These are phyloP conservation scores for Candida boidinii DNA, from an alignment of 805 yeast species.

Conservation along the genomic window DNA sequence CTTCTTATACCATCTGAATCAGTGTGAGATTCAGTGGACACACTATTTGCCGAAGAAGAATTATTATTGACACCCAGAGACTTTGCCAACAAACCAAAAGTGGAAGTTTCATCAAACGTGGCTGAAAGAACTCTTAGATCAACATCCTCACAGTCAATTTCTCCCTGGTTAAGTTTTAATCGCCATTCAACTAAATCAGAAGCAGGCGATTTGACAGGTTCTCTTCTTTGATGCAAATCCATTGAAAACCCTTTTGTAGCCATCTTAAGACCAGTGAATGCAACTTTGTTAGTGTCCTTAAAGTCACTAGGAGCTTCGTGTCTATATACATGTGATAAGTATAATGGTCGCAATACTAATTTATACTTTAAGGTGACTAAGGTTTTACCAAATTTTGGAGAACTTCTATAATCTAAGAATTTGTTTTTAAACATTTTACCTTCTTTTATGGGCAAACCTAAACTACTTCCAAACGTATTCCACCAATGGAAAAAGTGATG, in stretches of 20 bases:
- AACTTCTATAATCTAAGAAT: constrained; percentile 14
- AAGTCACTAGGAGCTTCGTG: constrained; percentile 28
- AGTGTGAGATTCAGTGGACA: constrained; percentile 11
- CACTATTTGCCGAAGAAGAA: constrained; percentile 10
- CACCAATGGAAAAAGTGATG: constrained; percentile 78
- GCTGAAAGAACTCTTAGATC: constrained; percentile 66
- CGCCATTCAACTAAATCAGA: constrained; percentile 35
- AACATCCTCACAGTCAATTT: constrained; percentile 56
- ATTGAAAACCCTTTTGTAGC: constrained; percentile 45
- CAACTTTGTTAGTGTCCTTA: constrained; percentile 34
- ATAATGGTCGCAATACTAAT: constrained; percentile 64
- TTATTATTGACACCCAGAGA: constrained; percentile 19
- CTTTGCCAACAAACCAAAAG: constrained; percentile 31
- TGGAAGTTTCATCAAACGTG: constrained; percentile 47
- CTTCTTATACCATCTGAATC: constrained; percentile 3
- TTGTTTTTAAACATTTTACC: constrained; percentile 62
- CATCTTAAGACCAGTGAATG: constrained; percentile 66
- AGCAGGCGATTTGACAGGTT: no score
- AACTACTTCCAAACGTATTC: constrained; percentile 70
- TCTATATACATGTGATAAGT: constrained; percentile 63
- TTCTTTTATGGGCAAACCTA: constrained; percentile 69
- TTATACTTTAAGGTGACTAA: constrained; percentile 73
- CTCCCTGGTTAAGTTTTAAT: constrained; percentile 61
- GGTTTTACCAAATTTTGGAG: constrained; percentile 23
- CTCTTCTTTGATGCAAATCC: constrained; percentile 55